Evolutionary conservation across 306 rosid species (phyloP).

Genomic region (Trifolium fragiferum): DNA sequence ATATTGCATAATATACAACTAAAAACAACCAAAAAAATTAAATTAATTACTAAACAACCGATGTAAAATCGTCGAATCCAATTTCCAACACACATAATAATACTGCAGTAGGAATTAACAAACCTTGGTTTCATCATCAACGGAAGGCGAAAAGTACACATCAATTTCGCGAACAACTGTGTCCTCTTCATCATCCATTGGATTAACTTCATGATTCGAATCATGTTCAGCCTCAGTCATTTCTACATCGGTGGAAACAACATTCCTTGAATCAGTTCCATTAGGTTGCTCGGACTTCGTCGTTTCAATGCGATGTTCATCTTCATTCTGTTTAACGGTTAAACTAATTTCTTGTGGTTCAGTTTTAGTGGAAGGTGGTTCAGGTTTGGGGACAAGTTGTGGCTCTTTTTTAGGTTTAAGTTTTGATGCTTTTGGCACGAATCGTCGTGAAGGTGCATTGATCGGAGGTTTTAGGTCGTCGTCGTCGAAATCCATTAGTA

Average conservation of each 20-base stretch:
- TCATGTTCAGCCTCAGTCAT: conserved; percentile 42
- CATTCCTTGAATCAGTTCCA: conserved; percentile 37
- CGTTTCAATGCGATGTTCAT: background rate
- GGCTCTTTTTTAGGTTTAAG: conserved; percentile 57
- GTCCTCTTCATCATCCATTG: conserved; percentile 64
- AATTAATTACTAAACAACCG: background rate
- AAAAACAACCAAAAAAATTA: conserved; percentile 11
- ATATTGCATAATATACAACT: conserved; percentile 84
- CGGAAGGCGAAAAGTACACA: conserved; percentile 66
- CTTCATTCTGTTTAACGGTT: conserved; percentile 35
- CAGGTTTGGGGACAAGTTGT: conserved; percentile 36
- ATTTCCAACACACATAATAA: background rate
- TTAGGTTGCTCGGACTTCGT: conserved; percentile 42
- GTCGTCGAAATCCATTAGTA: conserved; percentile 91
- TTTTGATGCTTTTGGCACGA: conserved; percentile 71
- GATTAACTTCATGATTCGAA: conserved; percentile 40
- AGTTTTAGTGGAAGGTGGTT: conserved; percentile 42
- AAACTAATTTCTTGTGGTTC: conserved; percentile 46
- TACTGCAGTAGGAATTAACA: background rate
- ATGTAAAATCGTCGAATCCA: background rate
- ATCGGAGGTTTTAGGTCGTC: conserved; percentile 61
- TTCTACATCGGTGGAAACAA: conserved; percentile 57
- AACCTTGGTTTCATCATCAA: conserved; percentile 64
- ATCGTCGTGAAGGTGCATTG: conserved; percentile 68
- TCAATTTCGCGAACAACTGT: conserved; percentile 83